phyloP scores from a whole-genome alignment of 352 stramenopile genomes.

The Pythium rishiriense region DNA sequence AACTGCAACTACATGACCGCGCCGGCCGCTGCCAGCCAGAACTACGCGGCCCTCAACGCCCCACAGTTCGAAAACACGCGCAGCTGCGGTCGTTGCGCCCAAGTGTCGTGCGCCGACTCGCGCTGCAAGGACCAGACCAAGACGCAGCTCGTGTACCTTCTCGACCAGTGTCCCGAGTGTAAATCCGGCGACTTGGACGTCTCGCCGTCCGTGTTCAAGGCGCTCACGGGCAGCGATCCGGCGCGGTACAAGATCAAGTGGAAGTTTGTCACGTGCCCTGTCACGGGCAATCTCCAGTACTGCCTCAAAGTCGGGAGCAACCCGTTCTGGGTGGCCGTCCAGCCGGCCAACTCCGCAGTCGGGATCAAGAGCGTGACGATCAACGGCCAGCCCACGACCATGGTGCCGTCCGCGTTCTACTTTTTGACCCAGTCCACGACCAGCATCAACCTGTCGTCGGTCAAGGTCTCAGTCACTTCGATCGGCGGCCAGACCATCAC shows the following conservation, averaged over 20 bases:
- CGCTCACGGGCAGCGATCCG: conserved; percentile 31
- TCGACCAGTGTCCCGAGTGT: conserved; percentile 63
- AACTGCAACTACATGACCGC: conserved; percentile 69
- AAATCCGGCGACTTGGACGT: conserved; percentile 51
- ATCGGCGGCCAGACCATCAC: conserved; percentile 52
- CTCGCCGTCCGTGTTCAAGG: conserved; percentile 37
- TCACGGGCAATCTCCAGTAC: conserved; percentile 39
- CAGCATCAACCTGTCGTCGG: conserved; percentile 31
- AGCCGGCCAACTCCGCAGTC: conserved; percentile 50
- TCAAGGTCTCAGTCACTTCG: conserved; percentile 56
- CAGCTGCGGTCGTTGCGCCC: conserved; percentile 41
- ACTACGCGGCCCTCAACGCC: conserved; percentile 64
- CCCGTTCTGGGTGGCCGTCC: conserved; percentile 52
- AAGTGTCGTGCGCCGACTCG: conserved; percentile 42
- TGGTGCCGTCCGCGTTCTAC: conserved; percentile 56
- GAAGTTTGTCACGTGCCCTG: conserved; percentile 41
- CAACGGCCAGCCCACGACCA: conserved; percentile 44
- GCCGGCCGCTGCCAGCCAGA: conserved; percentile 30
- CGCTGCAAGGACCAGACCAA: conserved; percentile 31
- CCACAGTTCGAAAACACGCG: conserved; percentile 46
- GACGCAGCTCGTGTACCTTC: conserved; percentile 59
- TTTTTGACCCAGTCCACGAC: conserved; percentile 32
- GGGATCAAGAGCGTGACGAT: conserved; percentile 58
- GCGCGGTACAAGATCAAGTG: conserved; percentile 35
- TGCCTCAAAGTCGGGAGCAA: conserved; percentile 61